A percentile compares a stretch with the other conserved stretches of the same genome.
phyloP scores from a whole-genome alignment of 768 basidiomycete species.

The Phlegmacium glaucopus region DNA sequence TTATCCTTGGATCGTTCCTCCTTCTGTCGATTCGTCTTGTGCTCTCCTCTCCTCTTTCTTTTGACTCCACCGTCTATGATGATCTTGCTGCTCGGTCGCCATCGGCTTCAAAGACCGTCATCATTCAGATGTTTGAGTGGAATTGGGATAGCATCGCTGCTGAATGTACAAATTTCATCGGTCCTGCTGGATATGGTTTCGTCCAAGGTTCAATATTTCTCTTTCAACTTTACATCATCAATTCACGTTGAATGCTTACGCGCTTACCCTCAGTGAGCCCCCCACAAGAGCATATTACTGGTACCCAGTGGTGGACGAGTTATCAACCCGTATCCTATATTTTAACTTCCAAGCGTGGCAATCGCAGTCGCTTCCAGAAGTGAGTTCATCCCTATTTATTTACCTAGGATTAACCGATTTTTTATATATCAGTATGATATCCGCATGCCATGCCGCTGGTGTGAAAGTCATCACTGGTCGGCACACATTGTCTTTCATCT shows the following conservation, averaged over 20 bases:
- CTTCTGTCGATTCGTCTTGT: conserved; percentile 1
- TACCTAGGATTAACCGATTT: not conserved
- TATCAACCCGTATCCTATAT: conserved; percentile 69
- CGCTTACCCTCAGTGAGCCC: conserved; percentile 50
- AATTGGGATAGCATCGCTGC: conserved; percentile 54
- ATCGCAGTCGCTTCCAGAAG: conserved; percentile 47
- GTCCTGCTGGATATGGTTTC: conserved; percentile 67
- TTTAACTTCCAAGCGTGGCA: conserved; percentile 62
- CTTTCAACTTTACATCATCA: not conserved
- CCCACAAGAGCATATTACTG: conserved; percentile 54
- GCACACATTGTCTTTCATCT: conserved; percentile 4
- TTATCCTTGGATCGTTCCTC: not conserved
- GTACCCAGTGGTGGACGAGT: conserved; percentile 71
- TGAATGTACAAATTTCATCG: conserved; percentile 64
- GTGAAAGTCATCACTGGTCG: conserved; percentile 52
- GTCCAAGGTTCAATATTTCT: conserved; percentile 51
- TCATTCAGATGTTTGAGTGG: conserved; percentile 75
- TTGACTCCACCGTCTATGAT: not conserved
- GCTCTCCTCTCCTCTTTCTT: conserved; percentile 1
- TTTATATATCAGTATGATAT: conserved; percentile 37
- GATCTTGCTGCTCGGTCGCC: conserved; percentile 19
- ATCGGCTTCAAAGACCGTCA: conserved; percentile 41
- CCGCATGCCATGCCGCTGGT: conserved; percentile 49
- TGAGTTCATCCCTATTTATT: conserved; percentile 12
- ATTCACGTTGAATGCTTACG: not conserved